Conservation (phyloP, 164 flowering plant genomes). For the Cinnamomum chago region DNA sequence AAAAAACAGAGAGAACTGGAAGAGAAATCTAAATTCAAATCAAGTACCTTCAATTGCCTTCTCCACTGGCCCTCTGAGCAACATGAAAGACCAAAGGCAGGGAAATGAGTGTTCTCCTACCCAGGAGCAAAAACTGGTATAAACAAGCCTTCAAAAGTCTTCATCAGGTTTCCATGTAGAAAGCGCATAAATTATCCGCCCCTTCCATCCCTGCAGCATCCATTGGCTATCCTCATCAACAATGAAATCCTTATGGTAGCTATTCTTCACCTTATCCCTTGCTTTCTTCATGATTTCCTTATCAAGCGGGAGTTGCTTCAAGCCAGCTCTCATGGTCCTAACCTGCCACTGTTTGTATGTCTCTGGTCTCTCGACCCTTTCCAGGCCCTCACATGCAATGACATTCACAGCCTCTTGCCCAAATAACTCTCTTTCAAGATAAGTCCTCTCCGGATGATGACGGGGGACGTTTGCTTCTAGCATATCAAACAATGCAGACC, state of each 20-base stretch:
- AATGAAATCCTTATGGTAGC: slow-evolving; percentile 67
- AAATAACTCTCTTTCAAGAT: slow-evolving; percentile 57
- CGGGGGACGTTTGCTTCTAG: slow-evolving; percentile 69
- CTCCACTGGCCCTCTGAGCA: not conserved
- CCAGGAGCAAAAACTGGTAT: not conserved
- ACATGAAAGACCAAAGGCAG: not conserved
- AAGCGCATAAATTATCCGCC: slow-evolving; percentile 55
- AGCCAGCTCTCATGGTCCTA: slow-evolving; percentile 59
- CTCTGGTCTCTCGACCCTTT: slow-evolving; percentile 88
- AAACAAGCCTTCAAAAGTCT: not conserved
- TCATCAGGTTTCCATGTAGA: slow-evolving; percentile 42
- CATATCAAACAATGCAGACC: slow-evolving; percentile 75
- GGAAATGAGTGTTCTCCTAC: not conserved
- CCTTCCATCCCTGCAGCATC: slow-evolving; percentile 89
- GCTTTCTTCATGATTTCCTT: slow-evolving; percentile 37
- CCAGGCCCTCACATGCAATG: slow-evolving; percentile 80
- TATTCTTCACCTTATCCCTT: slow-evolving; percentile 26
- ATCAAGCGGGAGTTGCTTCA: slow-evolving; percentile 54
- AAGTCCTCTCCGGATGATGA: slow-evolving; percentile 49
- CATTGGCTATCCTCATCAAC: slow-evolving; percentile 66
- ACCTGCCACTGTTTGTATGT: slow-evolving; percentile 84
- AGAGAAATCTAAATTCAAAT: not conserved
- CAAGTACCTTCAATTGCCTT: not conserved
- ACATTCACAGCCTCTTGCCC: slow-evolving; percentile 69
- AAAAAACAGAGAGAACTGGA: not conserved